A percentile compares a stretch with the other conserved stretches of the same genome.
Evolutionary conservation across 2,329 filamentous ascomycete species (phyloP).

Genomic region (Trichoderma gracile): DNA sequence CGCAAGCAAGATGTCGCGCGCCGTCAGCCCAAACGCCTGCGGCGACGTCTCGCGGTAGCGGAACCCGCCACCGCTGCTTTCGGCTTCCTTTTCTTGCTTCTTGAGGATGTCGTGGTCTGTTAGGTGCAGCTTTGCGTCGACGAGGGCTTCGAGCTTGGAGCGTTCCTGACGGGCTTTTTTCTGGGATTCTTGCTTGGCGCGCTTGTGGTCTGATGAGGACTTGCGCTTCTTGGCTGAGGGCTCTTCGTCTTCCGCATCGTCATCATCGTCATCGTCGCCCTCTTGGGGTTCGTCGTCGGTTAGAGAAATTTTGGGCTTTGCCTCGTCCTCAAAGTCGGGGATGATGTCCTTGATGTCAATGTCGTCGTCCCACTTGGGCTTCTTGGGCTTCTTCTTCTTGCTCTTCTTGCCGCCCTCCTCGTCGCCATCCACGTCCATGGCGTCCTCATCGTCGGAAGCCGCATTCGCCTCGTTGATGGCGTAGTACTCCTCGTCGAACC

Average conservation of each 20-base stretch:
- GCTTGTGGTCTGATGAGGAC: constrained; percentile 56
- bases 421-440: constrained; percentile 60
- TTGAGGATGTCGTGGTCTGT: constrained; percentile 62
- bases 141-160: constrained; percentile 78
- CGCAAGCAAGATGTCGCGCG: constrained; percentile 85
- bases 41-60: constrained; percentile 94
- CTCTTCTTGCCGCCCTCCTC: constrained; percentile 50
- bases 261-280: constrained; percentile 40
- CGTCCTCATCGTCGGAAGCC: constrained; percentile 57
- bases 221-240: constrained; percentile 61
- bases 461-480: constrained; percentile 69
- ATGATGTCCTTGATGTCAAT: constrained; percentile 94
- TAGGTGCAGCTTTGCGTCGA: constrained; percentile 78
- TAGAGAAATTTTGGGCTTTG: constrained; percentile 54
- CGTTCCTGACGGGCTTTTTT: constrained; percentile 78
- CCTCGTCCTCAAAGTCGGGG: constrained; percentile 75
- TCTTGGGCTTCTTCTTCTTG: constrained; percentile 48
- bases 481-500: constrained; percentile 92
- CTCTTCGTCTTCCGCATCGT: constrained; percentile 34
- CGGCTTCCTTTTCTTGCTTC: constrained; percentile 22
- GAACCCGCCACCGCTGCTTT: constrained; percentile 55
- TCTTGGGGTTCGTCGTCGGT: constrained; percentile 47
- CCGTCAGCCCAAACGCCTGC: constrained; percentile 82
- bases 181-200: constrained; percentile 59
- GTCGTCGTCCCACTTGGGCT: constrained; percentile 86